Conservation (phyloP, 176 grass and related monocot genomes). For the Poa annua region DNA sequence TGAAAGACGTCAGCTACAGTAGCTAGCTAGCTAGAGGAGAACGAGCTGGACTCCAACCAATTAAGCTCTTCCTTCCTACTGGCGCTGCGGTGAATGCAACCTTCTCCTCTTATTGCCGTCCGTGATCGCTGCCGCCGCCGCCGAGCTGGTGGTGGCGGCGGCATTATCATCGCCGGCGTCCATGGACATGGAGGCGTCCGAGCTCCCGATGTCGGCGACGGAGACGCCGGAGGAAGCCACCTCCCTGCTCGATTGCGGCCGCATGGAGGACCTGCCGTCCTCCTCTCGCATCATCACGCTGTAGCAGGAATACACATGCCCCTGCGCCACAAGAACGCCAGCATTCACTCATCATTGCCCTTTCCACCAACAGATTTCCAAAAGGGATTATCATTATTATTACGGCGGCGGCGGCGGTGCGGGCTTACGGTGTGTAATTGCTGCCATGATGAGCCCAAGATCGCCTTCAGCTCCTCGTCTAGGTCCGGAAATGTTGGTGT, state of each 20-base stretch:
- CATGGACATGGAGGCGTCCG: constrained; percentile 49
- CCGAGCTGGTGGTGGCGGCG: constrained; percentile 34
- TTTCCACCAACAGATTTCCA: constrained; percentile 39
- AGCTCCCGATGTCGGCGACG: constrained; percentile 41
- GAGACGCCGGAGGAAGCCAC: constrained; percentile 53
- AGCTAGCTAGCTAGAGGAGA: constrained; percentile 1
- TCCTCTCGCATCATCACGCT: constrained; percentile 72
- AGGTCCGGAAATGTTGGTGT: constrained; percentile 36
- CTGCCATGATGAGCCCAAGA: constrained; percentile 50
- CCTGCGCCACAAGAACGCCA: constrained; percentile 62
- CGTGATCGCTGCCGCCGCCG: constrained; percentile 36
- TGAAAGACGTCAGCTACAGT: constrained; percentile 29
- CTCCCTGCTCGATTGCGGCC: constrained; percentile 47
- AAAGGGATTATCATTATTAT: constrained; percentile 22
- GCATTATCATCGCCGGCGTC: constrained; percentile 48
- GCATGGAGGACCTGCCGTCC: constrained; percentile 33
- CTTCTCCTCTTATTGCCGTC: constrained; percentile 67
- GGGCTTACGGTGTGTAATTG: constrained; percentile 69
- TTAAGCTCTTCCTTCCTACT: constrained; percentile 49
- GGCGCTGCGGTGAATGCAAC: constrained; percentile 51
- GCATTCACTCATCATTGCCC: constrained; percentile 61
- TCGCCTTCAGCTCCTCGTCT: constrained; percentile 63
- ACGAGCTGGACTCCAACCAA: constrained; percentile 42
- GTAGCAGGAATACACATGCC: constrained; percentile 93
- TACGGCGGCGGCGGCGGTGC: background rate